Percentiles rank a stretch among this genome's conserved stretches.
Conservation (phyloP, 2,329 filamentous ascomycete species). For the Fusarium sp. region DNA sequence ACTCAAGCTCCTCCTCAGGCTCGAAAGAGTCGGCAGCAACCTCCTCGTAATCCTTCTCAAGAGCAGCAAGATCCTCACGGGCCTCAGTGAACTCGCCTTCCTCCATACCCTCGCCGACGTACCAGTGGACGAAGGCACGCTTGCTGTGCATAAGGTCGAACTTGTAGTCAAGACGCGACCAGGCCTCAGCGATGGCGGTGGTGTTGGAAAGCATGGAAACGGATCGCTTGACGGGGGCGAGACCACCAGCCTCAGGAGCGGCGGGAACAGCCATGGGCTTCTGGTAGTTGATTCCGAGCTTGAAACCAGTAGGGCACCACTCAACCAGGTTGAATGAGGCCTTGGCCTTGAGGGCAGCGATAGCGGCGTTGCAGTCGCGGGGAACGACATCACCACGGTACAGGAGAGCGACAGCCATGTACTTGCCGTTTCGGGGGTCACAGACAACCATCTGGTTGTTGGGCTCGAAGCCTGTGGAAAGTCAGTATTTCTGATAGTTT, state of each 20-base stretch:
- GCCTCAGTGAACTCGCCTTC: conserved; percentile 92
- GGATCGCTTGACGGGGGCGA: conserved; percentile 73
- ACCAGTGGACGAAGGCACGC: conserved; percentile 84
- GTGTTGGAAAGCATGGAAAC: conserved; percentile 83
- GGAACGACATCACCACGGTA: conserved; percentile 81
- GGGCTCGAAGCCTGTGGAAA: conserved; percentile 75
- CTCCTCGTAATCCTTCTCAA: conserved; percentile 91
- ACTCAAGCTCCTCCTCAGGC: conserved; percentile 79
- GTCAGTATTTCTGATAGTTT: conserved; percentile 45
- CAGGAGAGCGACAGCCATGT: conserved; percentile 81
- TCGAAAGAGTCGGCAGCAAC: conserved; percentile 81
- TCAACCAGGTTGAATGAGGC: conserved; percentile 81
- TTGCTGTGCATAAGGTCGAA: conserved; percentile 86
- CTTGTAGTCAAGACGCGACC: conserved; percentile 81
- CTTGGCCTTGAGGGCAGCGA: conserved; percentile 79
- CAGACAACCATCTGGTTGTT: conserved; percentile 87
- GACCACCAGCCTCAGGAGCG: conserved; percentile 69
- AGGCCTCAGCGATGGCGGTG: conserved; percentile 80
- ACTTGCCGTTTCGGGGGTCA: conserved; percentile 81
- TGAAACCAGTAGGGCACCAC: conserved; percentile 84
- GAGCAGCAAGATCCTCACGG: conserved; percentile 85
- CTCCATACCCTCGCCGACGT: conserved; percentile 92
- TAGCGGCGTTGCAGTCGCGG: conserved; percentile 77
- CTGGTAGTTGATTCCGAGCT: conserved; percentile 83
- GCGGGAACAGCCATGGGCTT: conserved; percentile 73